Evolutionary conservation across 202 grass and related monocot species (phyloP), one percentile per base, ranked within the genome.

Genomic region (Setaria viridis): DNA sequence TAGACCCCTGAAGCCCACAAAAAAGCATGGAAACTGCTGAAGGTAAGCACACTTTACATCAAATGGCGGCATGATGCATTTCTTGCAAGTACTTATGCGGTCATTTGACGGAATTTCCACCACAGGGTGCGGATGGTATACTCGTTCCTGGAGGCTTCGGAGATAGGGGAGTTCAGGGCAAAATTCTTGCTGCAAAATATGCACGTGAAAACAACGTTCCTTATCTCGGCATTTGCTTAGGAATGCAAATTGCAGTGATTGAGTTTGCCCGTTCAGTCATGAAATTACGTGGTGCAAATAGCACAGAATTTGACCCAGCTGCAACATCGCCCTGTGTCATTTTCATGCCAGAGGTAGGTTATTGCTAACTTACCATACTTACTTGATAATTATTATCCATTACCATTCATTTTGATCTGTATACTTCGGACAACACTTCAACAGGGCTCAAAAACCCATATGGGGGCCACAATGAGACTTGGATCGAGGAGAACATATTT

Each of bases 141-240:
- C 91, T 99, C 17, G 97, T 99, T 72, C 97, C 97, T 79, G 97
- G 97, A 70, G 97, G 94, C 72, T 99, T 99, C 75, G 97, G 97
- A 78, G 92, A 91, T 58, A 88, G 97, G 84, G 97, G 97, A 29
- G 97, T 99, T 53, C 84, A 91, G 68, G 97, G 97, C 6, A 97
- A 99, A 90, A 99, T 99, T 53, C 88, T 99, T 72, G 97, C 97
- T 20, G 97, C 94, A 77, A 99, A 94, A 92, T 96, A 91, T 81
- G 97, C 97, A 32, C 97, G 97, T 11, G 93, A 94, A 72, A 96
- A 93, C 7, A 87, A 93, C 85, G 85, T 97, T 80, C 97, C 97
- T 70, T 99, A 92, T 83, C 85, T 99, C 8, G 97, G 97, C 57
- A 97, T 99, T 86, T 99, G 97, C 87, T 87, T 99, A 82, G 97